These are phyloP conservation scores for Plasmodium vivax DNA, from an alignment of 169 alveolate genomes.

Conservation along the genomic window DNA sequence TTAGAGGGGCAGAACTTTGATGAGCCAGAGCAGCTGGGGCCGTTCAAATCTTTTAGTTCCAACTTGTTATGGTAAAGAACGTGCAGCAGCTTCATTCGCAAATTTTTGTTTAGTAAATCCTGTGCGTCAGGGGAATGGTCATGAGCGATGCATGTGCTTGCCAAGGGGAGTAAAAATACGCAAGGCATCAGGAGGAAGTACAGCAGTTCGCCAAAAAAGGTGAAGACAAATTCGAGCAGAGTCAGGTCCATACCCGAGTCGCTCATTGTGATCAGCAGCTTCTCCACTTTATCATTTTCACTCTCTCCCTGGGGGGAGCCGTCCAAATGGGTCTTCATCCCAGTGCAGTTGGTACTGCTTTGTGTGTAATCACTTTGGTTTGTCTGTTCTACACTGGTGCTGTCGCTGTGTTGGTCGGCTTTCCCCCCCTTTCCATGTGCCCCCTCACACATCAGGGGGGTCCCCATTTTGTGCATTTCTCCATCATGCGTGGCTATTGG, in stretches of 20 bases:
- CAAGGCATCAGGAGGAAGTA: slow-evolving; percentile 59
- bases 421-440: neutral
- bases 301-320: neutral
- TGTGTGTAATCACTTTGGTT: neutral
- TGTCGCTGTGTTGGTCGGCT: neutral
- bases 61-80: slow-evolving; percentile 37
- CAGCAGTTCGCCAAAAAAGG: slow-evolving; percentile 25
- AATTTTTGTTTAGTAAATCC: slow-evolving; percentile 14
- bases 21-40: neutral
- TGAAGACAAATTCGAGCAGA: slow-evolving; percentile 16
- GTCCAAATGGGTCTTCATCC: neutral
- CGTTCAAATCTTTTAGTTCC: slow-evolving; percentile 16
- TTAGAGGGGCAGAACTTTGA: neutral
- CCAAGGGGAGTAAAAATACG: slow-evolving; percentile 30
- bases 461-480: neutral
- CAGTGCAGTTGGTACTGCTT: neutral
- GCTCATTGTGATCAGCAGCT: neutral
- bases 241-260: neutral
- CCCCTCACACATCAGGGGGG: neutral
- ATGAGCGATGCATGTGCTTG: slow-evolving; percentile 26
- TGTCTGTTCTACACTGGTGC: neutral
- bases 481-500: neutral
- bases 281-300: neutral
- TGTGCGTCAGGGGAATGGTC: slow-evolving; percentile 33
- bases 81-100: slow-evolving; percentile 26